These are phyloP conservation scores for Drosera spatulata DNA, from an alignment of 179 eudicot genomes.

Conservation along the genomic window DNA sequence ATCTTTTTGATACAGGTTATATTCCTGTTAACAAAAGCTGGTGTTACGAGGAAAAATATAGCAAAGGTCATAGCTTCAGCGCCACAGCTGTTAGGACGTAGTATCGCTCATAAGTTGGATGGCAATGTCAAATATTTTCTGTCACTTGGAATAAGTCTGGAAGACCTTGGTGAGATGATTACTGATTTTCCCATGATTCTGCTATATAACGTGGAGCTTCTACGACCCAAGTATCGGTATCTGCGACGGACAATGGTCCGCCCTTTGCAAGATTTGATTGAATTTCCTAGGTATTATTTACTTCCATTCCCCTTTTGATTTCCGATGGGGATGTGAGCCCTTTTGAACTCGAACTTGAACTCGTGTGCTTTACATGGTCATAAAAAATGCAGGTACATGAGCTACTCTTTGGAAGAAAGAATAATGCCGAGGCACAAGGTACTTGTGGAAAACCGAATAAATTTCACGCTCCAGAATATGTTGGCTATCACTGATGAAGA, in stretches of 20 bases:
- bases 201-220: slow-evolving; percentile 67
- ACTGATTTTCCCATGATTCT: slow-evolving; percentile 94
- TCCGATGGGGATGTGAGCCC: too few species aligned
- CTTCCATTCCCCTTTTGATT: too few species aligned
- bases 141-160: slow-evolving; percentile 67
- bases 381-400: slow-evolving; percentile 54
- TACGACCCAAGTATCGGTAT: slow-evolving; percentile 89
- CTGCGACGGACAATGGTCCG: slow-evolving; percentile 83
- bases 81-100: slow-evolving; percentile 95
- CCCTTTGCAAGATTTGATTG: slow-evolving; percentile 73
- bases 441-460: slow-evolving; percentile 67
- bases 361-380: too few species aligned
- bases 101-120: slow-evolving; percentile 79
- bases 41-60: slow-evolving; percentile 54
- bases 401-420: slow-evolving; percentile 77
- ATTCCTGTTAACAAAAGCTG: slow-evolving; percentile 76
- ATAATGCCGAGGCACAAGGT: slow-evolving; percentile 81
- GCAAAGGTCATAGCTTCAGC: slow-evolving; percentile 78
- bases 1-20: slow-evolving; percentile 44
- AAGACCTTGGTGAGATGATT: slow-evolving; percentile 68
- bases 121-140: slow-evolving; percentile 69
- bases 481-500: slow-evolving; percentile 53
- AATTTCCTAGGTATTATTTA: slow-evolving; percentile 65
- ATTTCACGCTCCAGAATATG: slow-evolving; percentile 94
- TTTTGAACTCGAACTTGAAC: too few species aligned